These are phyloP conservation scores for Exophiala sp. DNA, from an alignment of 2,329 filamentous ascomycete genomes.

Conservation along the genomic window DNA sequence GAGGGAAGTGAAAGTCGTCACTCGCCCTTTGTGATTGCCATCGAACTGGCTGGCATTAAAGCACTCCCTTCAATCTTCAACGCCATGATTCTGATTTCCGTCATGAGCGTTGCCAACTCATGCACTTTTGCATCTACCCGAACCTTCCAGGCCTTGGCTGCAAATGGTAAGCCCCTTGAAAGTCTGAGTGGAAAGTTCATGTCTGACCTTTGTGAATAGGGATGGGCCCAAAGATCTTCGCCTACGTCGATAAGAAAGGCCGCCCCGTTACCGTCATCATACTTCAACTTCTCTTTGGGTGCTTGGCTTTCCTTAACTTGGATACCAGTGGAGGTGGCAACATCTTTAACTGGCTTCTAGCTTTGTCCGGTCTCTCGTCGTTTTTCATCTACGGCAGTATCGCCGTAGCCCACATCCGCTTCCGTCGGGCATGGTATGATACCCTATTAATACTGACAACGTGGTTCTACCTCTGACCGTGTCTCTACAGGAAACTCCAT, in stretches of 20 bases:
- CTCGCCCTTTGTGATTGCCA: conserved; percentile 65
- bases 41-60: conserved; percentile 57
- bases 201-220: conserved; percentile 19
- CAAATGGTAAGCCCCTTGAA: conserved; percentile 25
- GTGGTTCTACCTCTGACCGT: conserved; percentile 62
- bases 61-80: conserved; percentile 66
- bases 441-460: conserved; percentile 58
- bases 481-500: conserved; percentile 62
- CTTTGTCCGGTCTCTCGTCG: conserved; percentile 59
- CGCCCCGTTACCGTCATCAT: conserved; percentile 42
- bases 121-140: conserved; percentile 56
- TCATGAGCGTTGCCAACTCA: conserved; percentile 58
- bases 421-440: conserved; percentile 29
- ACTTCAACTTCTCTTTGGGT: conserved; percentile 37
- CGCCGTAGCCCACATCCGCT: conserved; percentile 62
- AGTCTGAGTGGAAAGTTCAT: too few species aligned
- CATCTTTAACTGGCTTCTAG: conserved; percentile 63
- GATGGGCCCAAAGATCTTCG: conserved; percentile 44
- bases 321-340: conserved; percentile 40
- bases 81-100: conserved; percentile 61
- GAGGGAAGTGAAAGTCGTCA: conserved; percentile 36
- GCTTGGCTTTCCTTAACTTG: conserved; percentile 40
- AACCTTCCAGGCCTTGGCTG: conserved; percentile 54
- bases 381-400: conserved; percentile 66
- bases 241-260: conserved; percentile 44